Evolutionary conservation across 2,329 filamentous ascomycete genomes (phyloP).

Genomic region (Xylaria sp.): DNA sequence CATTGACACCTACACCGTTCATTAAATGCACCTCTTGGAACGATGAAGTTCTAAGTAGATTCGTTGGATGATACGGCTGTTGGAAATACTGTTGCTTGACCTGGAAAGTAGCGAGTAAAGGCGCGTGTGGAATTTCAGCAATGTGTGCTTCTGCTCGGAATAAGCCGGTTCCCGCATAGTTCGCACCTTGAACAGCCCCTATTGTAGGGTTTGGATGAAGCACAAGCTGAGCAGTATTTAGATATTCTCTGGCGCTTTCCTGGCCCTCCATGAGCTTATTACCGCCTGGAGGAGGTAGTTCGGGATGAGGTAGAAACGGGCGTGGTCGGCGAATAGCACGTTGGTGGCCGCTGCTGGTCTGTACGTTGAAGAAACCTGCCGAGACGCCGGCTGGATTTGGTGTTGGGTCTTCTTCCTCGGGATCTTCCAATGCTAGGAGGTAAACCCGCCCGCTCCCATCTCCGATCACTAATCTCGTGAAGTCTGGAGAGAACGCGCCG

Average conservation of each 20-base stretch:
- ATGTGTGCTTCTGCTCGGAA: slow-evolving; percentile 62
- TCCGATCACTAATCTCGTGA: slow-evolving; percentile 65
- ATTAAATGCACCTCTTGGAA: not conserved
- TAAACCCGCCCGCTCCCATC: slow-evolving; percentile 71
- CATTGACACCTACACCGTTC: slow-evolving; percentile 1
- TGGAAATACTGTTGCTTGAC: slow-evolving; percentile 55
- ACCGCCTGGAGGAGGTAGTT: slow-evolving; percentile 51
- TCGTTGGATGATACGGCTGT: slow-evolving; percentile 28
- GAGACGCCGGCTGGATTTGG: slow-evolving; percentile 39
- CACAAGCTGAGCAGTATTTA: slow-evolving; percentile 56
- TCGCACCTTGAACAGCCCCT: slow-evolving; percentile 66
- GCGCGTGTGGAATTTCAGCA: slow-evolving; percentile 54
- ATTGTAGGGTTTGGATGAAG: slow-evolving; percentile 58
- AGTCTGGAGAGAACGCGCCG: slow-evolving; percentile 68
- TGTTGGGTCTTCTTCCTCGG: slow-evolving; percentile 51
- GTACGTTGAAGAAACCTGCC: slow-evolving; percentile 51
- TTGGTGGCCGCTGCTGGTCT: slow-evolving; percentile 46
- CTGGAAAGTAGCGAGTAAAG: slow-evolving; percentile 58
- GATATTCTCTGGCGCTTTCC: slow-evolving; percentile 46
- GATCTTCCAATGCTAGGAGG: slow-evolving; percentile 61
- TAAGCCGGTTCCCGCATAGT: slow-evolving; percentile 59
- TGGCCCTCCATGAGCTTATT: slow-evolving; percentile 44
- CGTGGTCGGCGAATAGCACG: slow-evolving; percentile 57
- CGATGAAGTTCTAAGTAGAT: not conserved
- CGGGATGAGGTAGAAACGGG: slow-evolving; percentile 61